Evolutionary conservation across 2,329 filamentous ascomycete genomes (phyloP).

Genomic region (Pseudocercospora eumusae): DNA sequence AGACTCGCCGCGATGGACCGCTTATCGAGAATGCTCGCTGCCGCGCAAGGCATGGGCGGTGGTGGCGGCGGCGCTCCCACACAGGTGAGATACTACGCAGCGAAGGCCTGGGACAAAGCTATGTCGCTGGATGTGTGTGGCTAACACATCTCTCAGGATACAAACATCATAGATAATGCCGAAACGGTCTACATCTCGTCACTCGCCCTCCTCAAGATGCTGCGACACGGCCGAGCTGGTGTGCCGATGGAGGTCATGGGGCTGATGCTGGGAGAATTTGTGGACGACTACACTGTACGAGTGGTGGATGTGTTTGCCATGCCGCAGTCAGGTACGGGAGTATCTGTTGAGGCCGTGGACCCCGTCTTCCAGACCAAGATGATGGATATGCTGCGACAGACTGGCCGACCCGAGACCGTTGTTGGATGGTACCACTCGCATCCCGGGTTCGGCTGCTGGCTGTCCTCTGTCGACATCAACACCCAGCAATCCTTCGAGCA

Average conservation of each 20-base stretch:
- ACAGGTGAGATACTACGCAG: slow-evolving; percentile 53
- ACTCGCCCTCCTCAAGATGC: slow-evolving; percentile 95
- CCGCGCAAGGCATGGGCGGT: slow-evolving; percentile 63
- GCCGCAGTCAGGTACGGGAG: slow-evolving; percentile 97
- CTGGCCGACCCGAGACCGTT: slow-evolving; percentile 93
- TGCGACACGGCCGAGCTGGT: slow-evolving; percentile 93
- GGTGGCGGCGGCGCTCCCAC: slow-evolving; percentile 66
- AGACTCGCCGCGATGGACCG: slow-evolving; percentile 70
- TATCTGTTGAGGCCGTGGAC: slow-evolving; percentile 97
- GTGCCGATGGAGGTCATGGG: slow-evolving; percentile 99
- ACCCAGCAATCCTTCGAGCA: slow-evolving; percentile 99
- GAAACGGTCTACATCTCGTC: slow-evolving; percentile 99
- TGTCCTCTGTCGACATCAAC: slow-evolving; percentile 98
- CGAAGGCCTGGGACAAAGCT: too few relatives aligned
- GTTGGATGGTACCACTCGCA: slow-evolving; percentile 99
- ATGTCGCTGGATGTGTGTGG: too few relatives aligned
- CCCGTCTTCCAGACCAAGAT: slow-evolving; percentile 99
- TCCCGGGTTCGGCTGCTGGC: slow-evolving; percentile 98
- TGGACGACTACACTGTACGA: slow-evolving; percentile 97
- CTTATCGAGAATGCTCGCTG: slow-evolving; percentile 82
- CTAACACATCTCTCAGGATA: slow-evolving; percentile 63
- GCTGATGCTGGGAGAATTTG: slow-evolving; percentile 96
- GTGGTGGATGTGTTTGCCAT: slow-evolving; percentile 99
- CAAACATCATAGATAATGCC: slow-evolving; percentile 95
- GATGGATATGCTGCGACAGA: slow-evolving; percentile 99